Evolutionary conservation across 2,329 filamentous ascomycete genomes (phyloP), one percentile per base, ranked within the genome.

Genomic region (Penicillium frequentans): DNA sequence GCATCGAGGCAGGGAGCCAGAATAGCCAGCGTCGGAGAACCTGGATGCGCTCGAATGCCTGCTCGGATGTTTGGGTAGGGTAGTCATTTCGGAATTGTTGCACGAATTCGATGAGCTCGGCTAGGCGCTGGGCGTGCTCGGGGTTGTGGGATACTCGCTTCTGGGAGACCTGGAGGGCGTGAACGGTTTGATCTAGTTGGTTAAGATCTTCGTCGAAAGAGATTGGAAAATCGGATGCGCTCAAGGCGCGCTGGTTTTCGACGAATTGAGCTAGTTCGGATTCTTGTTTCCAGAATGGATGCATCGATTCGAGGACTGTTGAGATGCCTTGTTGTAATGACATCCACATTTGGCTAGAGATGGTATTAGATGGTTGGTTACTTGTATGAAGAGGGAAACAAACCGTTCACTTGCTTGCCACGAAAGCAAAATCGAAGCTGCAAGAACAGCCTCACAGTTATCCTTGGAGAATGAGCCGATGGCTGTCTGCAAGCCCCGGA

Each of bases 371-470:
- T 24, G 23, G 5, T 13, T 33, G 24, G 10, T 16, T 39, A 42
- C 27, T 24, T 6, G 33, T 46, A 24, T 68, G 68, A 69, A 45
- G 65, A 61, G 64, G 55, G 65, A 67, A 42, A 79, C 88, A 81
- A 83, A 96, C 93, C 93, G 98, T 79, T 98, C 93, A 58, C 89
- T 95, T 55, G 91, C 90, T 79, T 98, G 93, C 93, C 95, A 98
- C 37, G 93, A 96, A 49, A 99, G 83, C 48, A 98, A 84, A 45
- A 97, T 86, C 26, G 93, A 97, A 31, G 93, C 91, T 26, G 93
- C 93, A 54, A 99, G 83, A 60, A 97, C 88, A 44, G 93, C 92
- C 76, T 99, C 93, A 2, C 91, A 93, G 59, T 92, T 96, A 52
- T 89, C 86, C 66, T 86, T 87, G 2, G 90, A 96, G 75, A 98